Percentiles rank a stretch among this genome's conserved stretches.
These are phyloP conservation scores for Lepidium sativum DNA, from an alignment of 345 rosid genomes.

Conservation along the genomic window DNA sequence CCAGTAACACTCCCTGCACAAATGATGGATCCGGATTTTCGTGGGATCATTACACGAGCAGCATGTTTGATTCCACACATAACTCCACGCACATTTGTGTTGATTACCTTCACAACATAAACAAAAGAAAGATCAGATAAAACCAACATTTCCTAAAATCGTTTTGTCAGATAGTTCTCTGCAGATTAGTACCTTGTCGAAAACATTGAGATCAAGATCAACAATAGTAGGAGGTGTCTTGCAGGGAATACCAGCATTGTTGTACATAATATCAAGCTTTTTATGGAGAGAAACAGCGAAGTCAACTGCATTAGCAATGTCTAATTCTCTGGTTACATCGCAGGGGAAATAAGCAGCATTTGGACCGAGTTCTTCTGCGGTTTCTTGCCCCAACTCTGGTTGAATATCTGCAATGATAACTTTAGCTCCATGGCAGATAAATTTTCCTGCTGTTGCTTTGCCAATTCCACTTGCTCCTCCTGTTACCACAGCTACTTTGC, in stretches of 20 bases:
- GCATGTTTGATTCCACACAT: slow-evolving; percentile 72
- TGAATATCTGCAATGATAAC: slow-evolving; percentile 74
- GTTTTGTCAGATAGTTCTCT: background rate
- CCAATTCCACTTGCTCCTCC: slow-evolving; percentile 94
- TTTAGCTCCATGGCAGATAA: slow-evolving; percentile 66
- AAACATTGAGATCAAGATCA: slow-evolving; percentile 56
- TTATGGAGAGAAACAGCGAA: slow-evolving; percentile 40
- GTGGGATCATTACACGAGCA: slow-evolving; percentile 74
- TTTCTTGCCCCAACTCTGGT: slow-evolving; percentile 40
- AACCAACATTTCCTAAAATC: background rate
- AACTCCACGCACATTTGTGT: slow-evolving; percentile 64
- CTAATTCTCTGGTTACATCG: slow-evolving; percentile 70
- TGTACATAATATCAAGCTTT: slow-evolving; percentile 70
- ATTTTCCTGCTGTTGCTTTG: slow-evolving; percentile 59
- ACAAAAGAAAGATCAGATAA: background rate
- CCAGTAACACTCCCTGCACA: slow-evolving; percentile 74
- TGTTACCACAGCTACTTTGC: slow-evolving; percentile 75
- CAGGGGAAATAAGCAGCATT: slow-evolving; percentile 47
- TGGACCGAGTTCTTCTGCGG: slow-evolving; percentile 56
- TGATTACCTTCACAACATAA: slow-evolving; percentile 32
- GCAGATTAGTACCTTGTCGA: slow-evolving; percentile 32
- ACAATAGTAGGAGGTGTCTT: slow-evolving; percentile 44
- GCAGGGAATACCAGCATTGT: slow-evolving; percentile 81
- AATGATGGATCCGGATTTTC: slow-evolving; percentile 47
- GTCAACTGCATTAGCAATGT: slow-evolving; percentile 55